Evolutionary conservation across 2,329 filamentous ascomycete species (phyloP).

Genomic region (Paecilomyces sp.): DNA sequence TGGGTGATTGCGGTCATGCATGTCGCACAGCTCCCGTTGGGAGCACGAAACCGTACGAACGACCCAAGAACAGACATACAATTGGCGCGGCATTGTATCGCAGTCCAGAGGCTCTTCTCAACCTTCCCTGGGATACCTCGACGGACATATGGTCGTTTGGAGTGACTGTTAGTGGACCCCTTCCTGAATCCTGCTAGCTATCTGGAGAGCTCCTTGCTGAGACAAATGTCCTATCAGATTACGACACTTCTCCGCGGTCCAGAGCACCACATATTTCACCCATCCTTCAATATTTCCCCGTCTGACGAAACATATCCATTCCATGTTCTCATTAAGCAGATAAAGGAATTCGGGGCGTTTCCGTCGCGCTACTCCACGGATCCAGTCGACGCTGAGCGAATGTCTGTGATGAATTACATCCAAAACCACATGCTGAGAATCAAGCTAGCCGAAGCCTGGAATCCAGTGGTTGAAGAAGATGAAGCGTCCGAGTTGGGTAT

Average conservation of each 20-base stretch:
- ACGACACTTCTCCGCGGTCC: background rate
- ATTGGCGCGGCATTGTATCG: constrained; percentile 32
- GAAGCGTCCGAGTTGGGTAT: background rate
- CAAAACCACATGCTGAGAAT: background rate
- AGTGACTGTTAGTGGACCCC: constrained; percentile 22
- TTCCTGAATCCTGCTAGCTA: background rate
- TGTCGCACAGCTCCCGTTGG: background rate
- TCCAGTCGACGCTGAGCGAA: background rate
- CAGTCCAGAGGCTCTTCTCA: constrained; percentile 28
- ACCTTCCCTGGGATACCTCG: constrained; percentile 27
- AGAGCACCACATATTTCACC: background rate
- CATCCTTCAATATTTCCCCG: background rate
- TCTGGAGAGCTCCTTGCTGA: background rate
- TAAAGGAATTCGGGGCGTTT: background rate
- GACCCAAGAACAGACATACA: background rate
- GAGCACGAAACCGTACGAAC: background rate
- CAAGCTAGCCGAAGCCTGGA: background rate
- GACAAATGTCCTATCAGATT: background rate
- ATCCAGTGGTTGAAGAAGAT: background rate
- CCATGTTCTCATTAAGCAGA: background rate
- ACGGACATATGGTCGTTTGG: constrained; percentile 37
- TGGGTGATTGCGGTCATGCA: background rate
- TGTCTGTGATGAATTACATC: background rate
- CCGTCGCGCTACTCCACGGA: background rate
- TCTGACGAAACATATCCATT: background rate